phyloP scores from a whole-genome alignment of 2,329 filamentous ascomycete genomes.

The Fusarium camptoceras region DNA sequence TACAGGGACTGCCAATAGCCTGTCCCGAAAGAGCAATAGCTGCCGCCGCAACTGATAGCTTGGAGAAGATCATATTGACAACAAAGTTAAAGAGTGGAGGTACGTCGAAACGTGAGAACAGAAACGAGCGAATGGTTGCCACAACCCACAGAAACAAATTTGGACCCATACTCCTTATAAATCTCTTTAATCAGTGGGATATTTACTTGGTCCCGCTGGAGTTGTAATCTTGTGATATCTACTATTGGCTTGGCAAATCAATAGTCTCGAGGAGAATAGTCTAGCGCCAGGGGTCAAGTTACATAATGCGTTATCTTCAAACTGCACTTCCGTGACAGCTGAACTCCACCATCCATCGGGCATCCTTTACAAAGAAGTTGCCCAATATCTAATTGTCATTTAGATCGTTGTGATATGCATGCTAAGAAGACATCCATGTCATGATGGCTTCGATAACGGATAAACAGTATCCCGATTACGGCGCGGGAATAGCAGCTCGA shows the following conservation, averaged over 20 bases:
- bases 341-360: not conserved
- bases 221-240: not conserved
- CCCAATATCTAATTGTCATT: not conserved
- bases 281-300: not conserved
- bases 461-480: not conserved
- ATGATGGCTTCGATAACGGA: not conserved
- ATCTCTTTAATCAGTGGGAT: not conserved
- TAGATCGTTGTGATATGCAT: not conserved
- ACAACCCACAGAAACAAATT: too few species aligned
- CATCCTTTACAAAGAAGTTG: not conserved
- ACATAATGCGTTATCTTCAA: not conserved
- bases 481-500: not conserved
- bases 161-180: not conserved
- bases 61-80: conserved; percentile 23
- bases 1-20: not conserved
- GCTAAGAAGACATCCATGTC: too few species aligned
- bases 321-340: not conserved
- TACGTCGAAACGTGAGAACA: not conserved
- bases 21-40: not conserved
- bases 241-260: not conserved
- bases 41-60: not conserved
- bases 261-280: not conserved
- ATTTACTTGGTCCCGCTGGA: too few species aligned
- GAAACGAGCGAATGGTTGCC: not conserved
- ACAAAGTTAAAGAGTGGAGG: not conserved